Evolutionary conservation across 1,139 yeast genomes (phyloP), one percentile per base, ranked within the genome.

Genomic region (Saccharomyces pastorianus): DNA sequence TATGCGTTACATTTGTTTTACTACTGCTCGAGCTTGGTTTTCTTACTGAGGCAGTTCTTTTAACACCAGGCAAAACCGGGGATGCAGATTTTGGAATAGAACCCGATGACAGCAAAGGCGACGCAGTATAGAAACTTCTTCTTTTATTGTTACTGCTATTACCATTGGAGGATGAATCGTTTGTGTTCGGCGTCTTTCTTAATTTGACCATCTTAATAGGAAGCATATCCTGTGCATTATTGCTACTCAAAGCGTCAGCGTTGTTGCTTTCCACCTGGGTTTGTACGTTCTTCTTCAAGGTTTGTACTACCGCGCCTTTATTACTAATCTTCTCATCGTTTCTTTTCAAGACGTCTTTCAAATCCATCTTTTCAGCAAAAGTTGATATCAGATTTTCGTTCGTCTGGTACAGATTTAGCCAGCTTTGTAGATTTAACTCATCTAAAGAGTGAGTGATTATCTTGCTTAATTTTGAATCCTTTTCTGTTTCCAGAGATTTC

Each of bases 31-130:
- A 13, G 38, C 59, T 59, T 9, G 58, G 52, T 32, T 55, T 57
- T 51, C 65, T 60, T 31, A 60, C 54, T 4, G 69, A 65, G 2
- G 65, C 53, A 11, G 64, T 58, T 49, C 69, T 62, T 52, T 59
- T 64, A n/a, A 65, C 60, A 44, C 69, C 68, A 6, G 69, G 69
- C 31, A 65, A 55, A 29, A 59, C 51, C 6, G 56, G 60, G 2
- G 59, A 55, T 20, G 61, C 46, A 8, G 64, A 55, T 13, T 49
- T 52, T n/a, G 57, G 55, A 3, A 52, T 27, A 20, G 44, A 38
- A 17, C 44, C 44, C 17, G 49, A 52, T 9, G 58, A 53, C 11
- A 58, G 28, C 28, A 57, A 54, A 47, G 51, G 54, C 17, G 61
- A 48, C n/a, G 56, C 58, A 31, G 66, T 64, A 48, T 62, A 64